Conservation (phyloP, 31 red algal species). For the Porphyra umbilicalis region DNA sequence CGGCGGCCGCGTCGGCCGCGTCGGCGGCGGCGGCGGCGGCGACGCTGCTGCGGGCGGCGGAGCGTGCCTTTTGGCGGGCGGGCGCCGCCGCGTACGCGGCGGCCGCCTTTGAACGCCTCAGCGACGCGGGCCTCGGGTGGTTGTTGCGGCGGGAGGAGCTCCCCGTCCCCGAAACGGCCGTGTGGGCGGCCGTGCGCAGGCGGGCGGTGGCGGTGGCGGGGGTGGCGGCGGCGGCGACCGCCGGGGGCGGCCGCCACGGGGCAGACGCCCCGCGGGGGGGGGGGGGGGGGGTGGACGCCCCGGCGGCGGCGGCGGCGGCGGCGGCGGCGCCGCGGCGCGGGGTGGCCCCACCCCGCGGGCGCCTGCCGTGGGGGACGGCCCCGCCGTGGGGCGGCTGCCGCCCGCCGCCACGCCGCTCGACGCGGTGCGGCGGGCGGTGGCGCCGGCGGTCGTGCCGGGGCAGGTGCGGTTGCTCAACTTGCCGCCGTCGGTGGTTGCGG, state of each 20-base stretch:
- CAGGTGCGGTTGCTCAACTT: neutral
- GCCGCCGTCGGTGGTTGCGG: neutral
- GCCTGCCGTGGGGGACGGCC: neutral
- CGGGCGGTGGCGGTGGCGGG: neutral
- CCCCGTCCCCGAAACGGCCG: neutral
- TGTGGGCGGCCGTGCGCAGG: neutral
- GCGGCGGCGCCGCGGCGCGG: too few species aligned
- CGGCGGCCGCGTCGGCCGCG: neutral
- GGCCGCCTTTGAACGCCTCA: neutral
- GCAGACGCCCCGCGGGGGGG: neutral
- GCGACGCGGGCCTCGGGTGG: neutral
- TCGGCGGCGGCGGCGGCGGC: neutral
- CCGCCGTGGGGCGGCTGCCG: neutral
- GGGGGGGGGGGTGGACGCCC: too few species aligned
- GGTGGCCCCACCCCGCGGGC: neutral
- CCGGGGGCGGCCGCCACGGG: neutral
- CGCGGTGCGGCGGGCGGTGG: neutral
- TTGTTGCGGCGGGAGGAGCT: neutral
- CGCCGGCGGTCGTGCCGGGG: neutral
- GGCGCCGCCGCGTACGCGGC: neutral
- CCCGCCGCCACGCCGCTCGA: neutral
- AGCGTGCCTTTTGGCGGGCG: neutral
- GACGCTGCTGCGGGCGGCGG: neutral
- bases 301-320: neutral
- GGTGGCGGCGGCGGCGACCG: neutral